A percentile compares a stretch with the other conserved stretches of the same genome.
Conservation (phyloP, 805 yeast species). For the Brettanomyces nanus region DNA sequence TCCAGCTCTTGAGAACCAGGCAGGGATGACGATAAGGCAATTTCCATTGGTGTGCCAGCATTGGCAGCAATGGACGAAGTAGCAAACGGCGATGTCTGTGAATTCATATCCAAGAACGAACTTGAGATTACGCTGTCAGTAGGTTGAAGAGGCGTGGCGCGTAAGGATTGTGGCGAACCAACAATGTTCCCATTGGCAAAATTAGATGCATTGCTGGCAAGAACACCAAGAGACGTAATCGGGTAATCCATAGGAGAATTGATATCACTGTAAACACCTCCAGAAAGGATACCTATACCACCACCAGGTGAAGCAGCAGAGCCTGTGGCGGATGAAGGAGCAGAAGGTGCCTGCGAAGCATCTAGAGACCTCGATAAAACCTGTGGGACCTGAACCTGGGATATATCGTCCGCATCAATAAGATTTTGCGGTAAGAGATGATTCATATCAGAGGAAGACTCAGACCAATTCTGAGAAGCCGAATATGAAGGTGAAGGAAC, state of each 20-base stretch:
- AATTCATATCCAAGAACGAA: slow-evolving; percentile 9
- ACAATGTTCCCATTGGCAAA: slow-evolving; percentile 1
- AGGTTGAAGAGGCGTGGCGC: slow-evolving; percentile 1
- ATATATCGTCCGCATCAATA: slow-evolving; percentile 21
- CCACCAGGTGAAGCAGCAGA: not conserved
- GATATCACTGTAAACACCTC: not conserved
- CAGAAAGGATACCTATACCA: not conserved
- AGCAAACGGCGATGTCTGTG: slow-evolving; percentile 14
- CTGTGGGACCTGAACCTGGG: slow-evolving; percentile 3
- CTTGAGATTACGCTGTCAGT: slow-evolving; percentile 4
- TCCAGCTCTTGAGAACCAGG: too few relatives aligned
- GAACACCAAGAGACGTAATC: slow-evolving; percentile 14
- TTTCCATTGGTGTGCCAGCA: not conserved
- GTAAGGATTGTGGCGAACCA: slow-evolving; percentile 5
- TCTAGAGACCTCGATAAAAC: too few relatives aligned
- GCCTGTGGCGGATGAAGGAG: not conserved
- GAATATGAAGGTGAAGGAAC: not conserved
- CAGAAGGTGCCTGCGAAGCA: not conserved
- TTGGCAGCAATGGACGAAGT: too few relatives aligned
- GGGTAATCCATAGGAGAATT: not conserved
- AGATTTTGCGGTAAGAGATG: slow-evolving; percentile 23
- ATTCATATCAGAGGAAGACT: slow-evolving; percentile 15
- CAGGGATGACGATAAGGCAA: too few relatives aligned
- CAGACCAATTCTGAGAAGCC: not conserved
- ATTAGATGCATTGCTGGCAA: slow-evolving; percentile 9